These are phyloP conservation scores for Bremia lactucae DNA, from an alignment of 352 stramenopile species.

Conservation along the genomic window DNA sequence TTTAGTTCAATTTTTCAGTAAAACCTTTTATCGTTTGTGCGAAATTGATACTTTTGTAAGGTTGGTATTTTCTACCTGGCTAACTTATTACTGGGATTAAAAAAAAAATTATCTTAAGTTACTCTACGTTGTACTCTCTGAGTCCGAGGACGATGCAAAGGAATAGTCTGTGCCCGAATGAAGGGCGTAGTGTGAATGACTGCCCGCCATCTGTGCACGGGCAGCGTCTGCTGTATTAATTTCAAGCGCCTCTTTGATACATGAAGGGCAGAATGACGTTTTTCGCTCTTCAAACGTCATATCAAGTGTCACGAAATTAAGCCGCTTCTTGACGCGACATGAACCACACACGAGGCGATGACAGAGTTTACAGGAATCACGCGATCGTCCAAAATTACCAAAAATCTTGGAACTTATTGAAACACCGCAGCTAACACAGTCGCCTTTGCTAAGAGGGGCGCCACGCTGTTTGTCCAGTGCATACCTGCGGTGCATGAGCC, in stretches of 20 bases:
- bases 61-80: too few species aligned
- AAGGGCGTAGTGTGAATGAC: conserved; percentile 17
- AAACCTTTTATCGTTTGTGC: too few species aligned
- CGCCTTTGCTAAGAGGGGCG: conserved; percentile 13
- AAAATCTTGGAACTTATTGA: conserved; percentile 25
- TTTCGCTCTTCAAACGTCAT: conserved; percentile 30
- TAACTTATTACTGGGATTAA: too few species aligned
- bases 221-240: conserved; percentile 23
- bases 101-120: too few species aligned
- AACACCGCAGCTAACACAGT: conserved; percentile 22
- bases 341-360: conserved; percentile 21
- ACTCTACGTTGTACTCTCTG: conserved; percentile 16
- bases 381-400: conserved; percentile 20
- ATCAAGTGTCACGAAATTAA: conserved; percentile 27
- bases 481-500: conserved; percentile 25
- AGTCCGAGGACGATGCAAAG: conserved; percentile 22
- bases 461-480: conserved; percentile 16
- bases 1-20: too few species aligned
- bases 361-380: conserved; percentile 28
- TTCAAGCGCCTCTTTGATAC: conserved; percentile 26
- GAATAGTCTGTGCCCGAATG: conserved; percentile 23
- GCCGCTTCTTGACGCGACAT: conserved; percentile 26
- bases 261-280: conserved; percentile 21
- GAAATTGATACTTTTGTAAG: too few species aligned
- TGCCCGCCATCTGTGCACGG: conserved; percentile 17